A percentile compares a stretch with the other conserved stretches of the same genome.
These are phyloP conservation scores for Oryza coarctata DNA, from an alignment of 176 grass and related monocot genomes.

Conservation along the genomic window DNA sequence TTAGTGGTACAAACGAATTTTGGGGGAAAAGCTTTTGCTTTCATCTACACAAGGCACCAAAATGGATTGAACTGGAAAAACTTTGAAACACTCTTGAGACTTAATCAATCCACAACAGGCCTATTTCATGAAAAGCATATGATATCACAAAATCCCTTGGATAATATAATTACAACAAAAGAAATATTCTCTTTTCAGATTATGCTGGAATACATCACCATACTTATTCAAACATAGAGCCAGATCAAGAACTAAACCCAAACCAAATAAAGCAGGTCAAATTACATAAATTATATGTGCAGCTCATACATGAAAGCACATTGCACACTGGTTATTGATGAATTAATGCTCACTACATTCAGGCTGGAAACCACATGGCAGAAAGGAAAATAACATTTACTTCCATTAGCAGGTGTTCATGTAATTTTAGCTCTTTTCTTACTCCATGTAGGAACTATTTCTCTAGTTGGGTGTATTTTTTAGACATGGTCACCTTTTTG, in stretches of 20 bases:
- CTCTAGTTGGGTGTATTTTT: background rate
- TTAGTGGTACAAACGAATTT: background rate
- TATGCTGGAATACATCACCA: background rate
- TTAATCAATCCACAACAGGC: background rate
- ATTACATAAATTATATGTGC: background rate
- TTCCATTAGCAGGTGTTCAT: background rate
- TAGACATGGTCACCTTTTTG: background rate
- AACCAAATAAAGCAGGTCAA: background rate
- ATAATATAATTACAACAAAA: background rate
- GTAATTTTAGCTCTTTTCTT: constrained; percentile 12
- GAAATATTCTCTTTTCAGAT: background rate
- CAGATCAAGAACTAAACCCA: background rate
- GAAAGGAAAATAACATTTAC: background rate
- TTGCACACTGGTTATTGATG: background rate
- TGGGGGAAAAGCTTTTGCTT: background rate
- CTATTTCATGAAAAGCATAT: background rate
- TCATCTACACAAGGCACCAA: background rate
- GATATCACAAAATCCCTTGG: background rate
- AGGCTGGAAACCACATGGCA: background rate
- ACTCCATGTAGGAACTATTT: background rate
- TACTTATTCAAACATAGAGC: background rate
- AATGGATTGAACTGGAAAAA: background rate
- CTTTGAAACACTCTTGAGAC: background rate
- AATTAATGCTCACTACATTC: background rate
- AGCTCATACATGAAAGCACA: background rate